Evolutionary conservation across 176 grass and related monocot species (phyloP).

Genomic region (Lolium multiflorum): DNA sequence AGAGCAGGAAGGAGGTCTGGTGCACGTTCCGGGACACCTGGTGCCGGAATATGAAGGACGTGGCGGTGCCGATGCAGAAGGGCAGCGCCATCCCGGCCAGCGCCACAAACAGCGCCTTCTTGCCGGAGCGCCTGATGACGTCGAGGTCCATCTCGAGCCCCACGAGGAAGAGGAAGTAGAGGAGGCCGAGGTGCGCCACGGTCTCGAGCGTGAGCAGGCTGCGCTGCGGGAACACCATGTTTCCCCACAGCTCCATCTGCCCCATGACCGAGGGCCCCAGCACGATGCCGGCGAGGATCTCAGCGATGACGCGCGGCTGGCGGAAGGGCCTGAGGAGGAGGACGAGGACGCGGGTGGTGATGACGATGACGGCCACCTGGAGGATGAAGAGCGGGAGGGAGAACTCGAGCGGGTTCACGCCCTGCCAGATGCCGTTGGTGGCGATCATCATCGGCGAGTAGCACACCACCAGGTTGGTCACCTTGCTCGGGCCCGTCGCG

Average conservation of each 20-base stretch:
- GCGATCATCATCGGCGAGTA: slow-evolving; percentile 74
- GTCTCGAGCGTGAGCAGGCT: slow-evolving; percentile 85
- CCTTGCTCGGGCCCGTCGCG: slow-evolving; percentile 30
- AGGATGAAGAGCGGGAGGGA: slow-evolving; percentile 86
- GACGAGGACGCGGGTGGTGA: slow-evolving; percentile 68
- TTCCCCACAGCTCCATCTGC: slow-evolving; percentile 39
- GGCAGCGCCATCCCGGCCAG: slow-evolving; percentile 70
- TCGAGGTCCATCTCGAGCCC: slow-evolving; percentile 87
- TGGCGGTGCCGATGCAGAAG: slow-evolving; percentile 72
- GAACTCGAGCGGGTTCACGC: slow-evolving; percentile 68
- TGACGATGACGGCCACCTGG: slow-evolving; percentile 81
- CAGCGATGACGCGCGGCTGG: slow-evolving; percentile 87
- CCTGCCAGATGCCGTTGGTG: slow-evolving; percentile 69
- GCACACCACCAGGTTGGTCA: slow-evolving; percentile 51
- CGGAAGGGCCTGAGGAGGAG: slow-evolving; percentile 73
- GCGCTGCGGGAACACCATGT: slow-evolving; percentile 59
- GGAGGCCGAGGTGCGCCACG: slow-evolving; percentile 75
- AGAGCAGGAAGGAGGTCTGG: slow-evolving; percentile 70
- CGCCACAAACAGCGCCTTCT: slow-evolving; percentile 59
- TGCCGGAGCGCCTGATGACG: slow-evolving; percentile 60
- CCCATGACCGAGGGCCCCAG: slow-evolving; percentile 77
- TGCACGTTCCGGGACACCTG: slow-evolving; percentile 67
- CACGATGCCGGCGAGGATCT: slow-evolving; percentile 79
- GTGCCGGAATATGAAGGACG: slow-evolving; percentile 64
- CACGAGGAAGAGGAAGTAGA: slow-evolving; percentile 81